Conservation (phyloP, 1,284 basidiomycete genomes). For the Cystobasidium sp. region DNA sequence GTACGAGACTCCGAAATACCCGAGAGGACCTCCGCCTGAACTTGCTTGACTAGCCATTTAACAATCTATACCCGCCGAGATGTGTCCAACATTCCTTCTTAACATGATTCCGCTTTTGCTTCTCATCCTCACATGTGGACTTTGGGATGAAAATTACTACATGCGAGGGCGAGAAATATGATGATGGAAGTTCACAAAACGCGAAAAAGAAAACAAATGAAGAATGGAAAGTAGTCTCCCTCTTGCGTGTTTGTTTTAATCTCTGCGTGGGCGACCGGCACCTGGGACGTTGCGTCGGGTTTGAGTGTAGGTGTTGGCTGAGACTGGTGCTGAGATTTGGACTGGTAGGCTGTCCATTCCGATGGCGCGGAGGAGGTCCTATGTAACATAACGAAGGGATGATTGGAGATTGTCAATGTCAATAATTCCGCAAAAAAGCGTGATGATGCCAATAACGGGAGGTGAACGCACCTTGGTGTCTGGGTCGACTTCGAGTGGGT, state of each 20-base stretch:
- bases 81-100: too few relatives aligned
- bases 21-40: too few relatives aligned
- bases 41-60: too few relatives aligned
- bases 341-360: slow-evolving; percentile 88
- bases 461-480: slow-evolving; percentile 78
- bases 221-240: too few relatives aligned
- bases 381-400: not conserved
- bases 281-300: slow-evolving; percentile 30
- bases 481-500: slow-evolving; percentile 80
- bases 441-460: not conserved
- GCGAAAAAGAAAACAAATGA: not conserved
- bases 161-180: too few relatives aligned
- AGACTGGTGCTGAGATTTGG: slow-evolving; percentile 69
- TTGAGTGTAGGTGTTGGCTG: slow-evolving; percentile 53
- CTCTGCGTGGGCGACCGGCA: slow-evolving; percentile 38
- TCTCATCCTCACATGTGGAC: too few relatives aligned
- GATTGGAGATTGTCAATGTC: not conserved
- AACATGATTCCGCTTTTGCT: too few relatives aligned
- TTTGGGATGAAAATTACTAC: too few relatives aligned
- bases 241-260: too few relatives aligned
- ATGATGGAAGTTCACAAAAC: too few relatives aligned
- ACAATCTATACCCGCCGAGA: too few relatives aligned
- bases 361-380: slow-evolving; percentile 84
- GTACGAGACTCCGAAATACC: too few relatives aligned
- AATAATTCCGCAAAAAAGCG: not conserved